These are phyloP conservation scores for Penicillium cosmopolitanum DNA, from an alignment of 495 filamentous ascomycete genomes.

Conservation along the genomic window DNA sequence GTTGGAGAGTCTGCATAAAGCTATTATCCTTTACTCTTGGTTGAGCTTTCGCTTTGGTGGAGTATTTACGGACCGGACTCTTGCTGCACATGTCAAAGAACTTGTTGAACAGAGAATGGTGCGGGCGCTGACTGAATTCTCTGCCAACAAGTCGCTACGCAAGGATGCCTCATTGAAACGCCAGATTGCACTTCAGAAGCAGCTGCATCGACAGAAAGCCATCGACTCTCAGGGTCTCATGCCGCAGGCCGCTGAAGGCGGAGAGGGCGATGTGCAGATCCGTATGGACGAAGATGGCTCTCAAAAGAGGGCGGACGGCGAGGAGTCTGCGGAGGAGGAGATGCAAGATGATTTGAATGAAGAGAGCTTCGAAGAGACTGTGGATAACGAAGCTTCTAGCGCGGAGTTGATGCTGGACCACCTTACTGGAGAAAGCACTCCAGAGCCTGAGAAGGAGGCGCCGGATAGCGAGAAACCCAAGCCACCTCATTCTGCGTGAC, in stretches of 20 bases:
- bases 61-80: conserved; percentile 74
- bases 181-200: conserved; percentile 47
- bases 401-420: background rate
- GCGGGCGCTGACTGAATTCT: conserved; percentile 60
- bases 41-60: conserved; percentile 72
- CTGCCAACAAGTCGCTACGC: conserved; percentile 50
- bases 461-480: background rate
- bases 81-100: conserved; percentile 79
- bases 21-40: conserved; percentile 86
- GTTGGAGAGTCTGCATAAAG: conserved; percentile 79
- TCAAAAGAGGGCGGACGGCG: background rate
- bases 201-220: conserved; percentile 33
- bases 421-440: background rate
- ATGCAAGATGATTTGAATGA: background rate
- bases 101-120: conserved; percentile 81
- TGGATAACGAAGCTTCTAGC: too few relatives aligned
- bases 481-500: background rate
- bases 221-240: conserved; percentile 22
- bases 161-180: conserved; percentile 47
- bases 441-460: background rate
- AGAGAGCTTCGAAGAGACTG: conserved; percentile 3
- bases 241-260: conserved; percentile 13
- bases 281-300: conserved; percentile 19
- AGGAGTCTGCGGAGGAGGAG: conserved; percentile 10
- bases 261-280: conserved; percentile 10